Evolutionary conservation across 1,284 basidiomycete genomes (phyloP), one percentile per base, ranked within the genome.

Genomic region (Ceratobasidium sp.): DNA sequence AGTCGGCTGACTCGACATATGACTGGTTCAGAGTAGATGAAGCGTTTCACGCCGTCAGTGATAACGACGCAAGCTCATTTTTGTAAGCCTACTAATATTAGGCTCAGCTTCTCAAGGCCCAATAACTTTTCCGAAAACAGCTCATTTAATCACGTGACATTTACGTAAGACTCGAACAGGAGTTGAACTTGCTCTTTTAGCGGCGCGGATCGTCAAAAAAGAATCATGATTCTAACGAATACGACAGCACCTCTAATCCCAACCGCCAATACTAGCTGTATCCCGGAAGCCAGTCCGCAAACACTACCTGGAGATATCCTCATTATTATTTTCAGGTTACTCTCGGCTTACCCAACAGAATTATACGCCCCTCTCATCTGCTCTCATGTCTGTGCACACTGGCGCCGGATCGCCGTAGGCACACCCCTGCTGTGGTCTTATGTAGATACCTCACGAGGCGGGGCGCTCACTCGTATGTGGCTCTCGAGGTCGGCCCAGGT

Each of bases 331-430:
- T n/a, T 68, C 20, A 49, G 20, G 12, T 0, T 39, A 20, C 66
- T 68, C 10, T 51, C 40, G 7, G 15, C 28, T 26, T 44, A 39
- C 53, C 49, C 49, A 18, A 53, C 42, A 53, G 15, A 53, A 23
- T 7, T 42, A 26, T 69, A 69, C 20, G 53, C 53, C n/a, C 67
- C 67, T 20, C 67, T 69, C 7, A 69, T 69, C 2, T 69, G 49
- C 28, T 55, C 67, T 23, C 67, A 69, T 55, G 67, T 69, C 26
- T 69, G 67, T 26, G 51, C 51, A 12, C 67, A 69, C 67, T 69
- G 67, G 67, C 51, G 51, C 20, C 67, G 49, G 20, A 13, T 39
- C 7, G 49, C 28, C 23, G n/a, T 56, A 23, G 20, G 15, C 2
- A n/a, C 67, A 5, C 67, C 51, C 1, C 9, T 69, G 15, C 7